phyloP scores from a whole-genome alignment of 2,329 filamentous ascomycete genomes.

The Fusarium camptoceras region DNA sequence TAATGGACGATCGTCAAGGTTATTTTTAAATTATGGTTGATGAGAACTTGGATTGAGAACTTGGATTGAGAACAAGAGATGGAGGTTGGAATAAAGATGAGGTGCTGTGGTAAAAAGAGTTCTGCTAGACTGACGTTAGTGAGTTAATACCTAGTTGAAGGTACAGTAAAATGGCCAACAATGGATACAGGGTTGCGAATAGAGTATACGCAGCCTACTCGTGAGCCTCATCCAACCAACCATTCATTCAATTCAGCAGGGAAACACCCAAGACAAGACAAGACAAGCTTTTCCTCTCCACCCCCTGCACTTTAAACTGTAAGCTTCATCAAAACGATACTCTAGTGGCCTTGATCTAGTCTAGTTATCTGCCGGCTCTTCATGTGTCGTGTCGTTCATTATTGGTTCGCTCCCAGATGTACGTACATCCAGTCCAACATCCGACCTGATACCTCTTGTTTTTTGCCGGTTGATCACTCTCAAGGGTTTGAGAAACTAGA shows the following conservation, averaged over 20 bases:
- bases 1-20: not conserved
- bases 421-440: not conserved
- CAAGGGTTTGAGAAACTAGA: slow-evolving; percentile 8
- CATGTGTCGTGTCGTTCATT: not conserved
- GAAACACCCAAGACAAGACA: slow-evolving; percentile 23
- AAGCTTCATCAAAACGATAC: slow-evolving; percentile 26
- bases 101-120: not conserved
- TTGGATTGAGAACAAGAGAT: not conserved
- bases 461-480: slow-evolving; percentile 3
- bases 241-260: not conserved
- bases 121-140: not conserved
- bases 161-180: not conserved
- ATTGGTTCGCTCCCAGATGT: slow-evolving; percentile 10
- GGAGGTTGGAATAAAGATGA: not conserved
- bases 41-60: not conserved
- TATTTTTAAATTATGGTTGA: not conserved
- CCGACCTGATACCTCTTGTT: slow-evolving; percentile 1
- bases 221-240: slow-evolving; percentile 10
- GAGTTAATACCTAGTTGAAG: too few relatives aligned
- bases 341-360: slow-evolving; percentile 3
- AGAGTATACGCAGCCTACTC: not conserved
- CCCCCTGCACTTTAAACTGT: slow-evolving; percentile 1
- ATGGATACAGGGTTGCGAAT: not conserved
- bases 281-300: slow-evolving; percentile 22
- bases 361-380: slow-evolving; percentile 1